These are phyloP conservation scores for Teunomyces funiuensis DNA, from an alignment of 805 yeast genomes.

Conservation along the genomic window DNA sequence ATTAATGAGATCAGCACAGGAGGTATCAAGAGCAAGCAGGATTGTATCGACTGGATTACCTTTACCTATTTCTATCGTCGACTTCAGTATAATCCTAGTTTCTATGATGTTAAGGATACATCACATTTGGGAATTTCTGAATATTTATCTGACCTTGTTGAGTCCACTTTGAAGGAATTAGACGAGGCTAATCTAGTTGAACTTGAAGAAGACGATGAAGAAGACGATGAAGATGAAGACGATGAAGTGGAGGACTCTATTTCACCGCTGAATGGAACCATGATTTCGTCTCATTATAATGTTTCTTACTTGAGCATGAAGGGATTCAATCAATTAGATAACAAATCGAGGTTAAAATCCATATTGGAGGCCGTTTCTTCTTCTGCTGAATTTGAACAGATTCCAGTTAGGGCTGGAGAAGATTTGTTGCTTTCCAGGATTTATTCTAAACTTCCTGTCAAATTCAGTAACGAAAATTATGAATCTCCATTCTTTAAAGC, in stretches of 20 bases:
- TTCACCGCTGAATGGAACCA: constrained; percentile 64
- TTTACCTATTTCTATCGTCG: constrained; percentile 81
- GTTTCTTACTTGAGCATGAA: constrained; percentile 68
- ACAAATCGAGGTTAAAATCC: constrained; percentile 56
- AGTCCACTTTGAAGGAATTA: constrained; percentile 64
- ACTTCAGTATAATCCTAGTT: constrained; percentile 80
- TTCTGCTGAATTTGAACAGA: constrained; percentile 67
- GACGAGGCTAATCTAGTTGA: constrained; percentile 62
- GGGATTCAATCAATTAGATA: constrained; percentile 52
- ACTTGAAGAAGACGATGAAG: constrained; percentile 42
- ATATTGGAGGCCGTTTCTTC: constrained; percentile 64
- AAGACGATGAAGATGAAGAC: constrained; percentile 40
- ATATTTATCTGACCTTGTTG: constrained; percentile 80
- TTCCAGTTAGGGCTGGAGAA: constrained; percentile 68
- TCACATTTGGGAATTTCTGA: constrained; percentile 73
- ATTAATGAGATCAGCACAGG: constrained; percentile 71
- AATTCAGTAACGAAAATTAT: constrained; percentile 39
- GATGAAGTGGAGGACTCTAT: constrained; percentile 43
- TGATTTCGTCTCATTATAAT: constrained; percentile 73
- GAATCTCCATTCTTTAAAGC: constrained; percentile 66
- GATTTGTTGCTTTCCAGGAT: constrained; percentile 45
- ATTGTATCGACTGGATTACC: constrained; percentile 88
- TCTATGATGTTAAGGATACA: constrained; percentile 72
- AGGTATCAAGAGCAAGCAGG: constrained; percentile 67
- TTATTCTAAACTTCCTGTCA: constrained; percentile 63